Base-by-base conservation (phyloP, 495 filamentous ascomycete species). In the Penicillium canariense region DNA sequence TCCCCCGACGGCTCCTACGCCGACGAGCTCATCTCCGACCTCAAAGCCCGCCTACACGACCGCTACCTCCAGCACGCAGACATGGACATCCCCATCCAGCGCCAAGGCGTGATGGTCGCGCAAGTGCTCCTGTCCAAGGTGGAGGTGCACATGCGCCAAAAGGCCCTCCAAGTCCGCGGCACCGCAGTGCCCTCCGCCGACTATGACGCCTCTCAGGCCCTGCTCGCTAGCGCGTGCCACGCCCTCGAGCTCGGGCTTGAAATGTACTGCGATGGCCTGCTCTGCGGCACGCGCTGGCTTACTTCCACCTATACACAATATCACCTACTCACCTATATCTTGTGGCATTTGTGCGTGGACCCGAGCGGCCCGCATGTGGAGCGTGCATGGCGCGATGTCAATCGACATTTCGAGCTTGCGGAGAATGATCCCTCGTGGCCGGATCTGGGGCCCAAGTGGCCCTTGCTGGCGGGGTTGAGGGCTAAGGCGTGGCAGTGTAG, bases 301-400 rank as follows among this genome's bases (percentile, higher is more conserved):
- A 54, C 56, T 0, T 59, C 57, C 0, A 68, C 65, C 14, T 70
- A 61, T 28, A 65, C 61, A 2, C 67, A 67, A 28, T 70, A 57
- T 27, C 66, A 67, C 32, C 54, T 67, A 0, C 58, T 72, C 14
- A 72, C 69, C 1, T 68, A 68, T 38, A 58, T 61, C 4, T 60
- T 72, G 0, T 72, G 69, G 69, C 54, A 65, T 38, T 44, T 72
- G 15, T 72, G 69, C 50, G 54, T 68, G 10, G 57, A 58, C 27
- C 67, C 67, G 0, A 50, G 27, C 1, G 58, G 52, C 2, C 43
- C 55, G 10, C 44, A 55, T 6, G 56, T 55, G 0, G 56, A 63
- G 9, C 52, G 52, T 1, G 62, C 65, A 7, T 69, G 67, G 67
- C 51, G 50, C 1, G 47, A n/a, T 4, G 27, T 69, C 0, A 51